Percentiles rank a stretch among this genome's conserved stretches.
Conservation (phyloP, 2,329 filamentous ascomycete genomes). For the Xylaria sp. region DNA sequence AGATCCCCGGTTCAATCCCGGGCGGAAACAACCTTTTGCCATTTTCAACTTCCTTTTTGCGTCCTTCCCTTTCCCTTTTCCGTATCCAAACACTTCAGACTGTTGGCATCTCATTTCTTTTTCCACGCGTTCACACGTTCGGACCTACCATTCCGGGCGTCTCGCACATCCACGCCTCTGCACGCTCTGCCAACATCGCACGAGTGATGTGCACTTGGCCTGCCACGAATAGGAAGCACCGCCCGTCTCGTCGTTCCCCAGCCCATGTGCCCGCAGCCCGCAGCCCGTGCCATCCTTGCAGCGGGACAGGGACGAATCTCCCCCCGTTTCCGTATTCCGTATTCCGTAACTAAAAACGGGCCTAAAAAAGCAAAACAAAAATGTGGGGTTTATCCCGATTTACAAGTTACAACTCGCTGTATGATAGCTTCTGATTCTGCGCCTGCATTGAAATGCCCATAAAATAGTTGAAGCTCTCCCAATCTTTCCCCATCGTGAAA, state of each 20-base stretch:
- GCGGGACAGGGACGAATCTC: neutral
- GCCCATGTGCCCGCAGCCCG: no score
- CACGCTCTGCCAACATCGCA: no score
- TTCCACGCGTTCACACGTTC: no score
- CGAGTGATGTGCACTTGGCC: no score
- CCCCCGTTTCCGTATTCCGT: no score
- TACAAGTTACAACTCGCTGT: no score
- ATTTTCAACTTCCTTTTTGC: neutral
- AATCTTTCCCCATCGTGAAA: neutral
- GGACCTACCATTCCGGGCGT: no score
- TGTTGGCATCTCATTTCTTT: neutral
- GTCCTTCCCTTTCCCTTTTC: neutral
- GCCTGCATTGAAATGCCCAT: neutral
- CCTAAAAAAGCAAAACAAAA: neutral
- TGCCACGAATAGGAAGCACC: neutral
- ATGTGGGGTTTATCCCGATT: neutral
- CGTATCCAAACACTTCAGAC: neutral
- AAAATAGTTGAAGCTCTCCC: neutral
- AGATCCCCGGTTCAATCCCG: constrained; percentile 23
- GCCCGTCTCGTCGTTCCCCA: neutral
- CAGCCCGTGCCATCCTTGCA: no score
- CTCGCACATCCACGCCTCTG: no score
- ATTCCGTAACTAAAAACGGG: no score
- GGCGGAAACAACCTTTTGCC: constrained; percentile 12
- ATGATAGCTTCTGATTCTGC: no score